A percentile compares a stretch with the other conserved stretches of the same genome.
These are phyloP conservation scores for Nasturtium officinale DNA, from an alignment of 345 rosid species.

Conservation along the genomic window DNA sequence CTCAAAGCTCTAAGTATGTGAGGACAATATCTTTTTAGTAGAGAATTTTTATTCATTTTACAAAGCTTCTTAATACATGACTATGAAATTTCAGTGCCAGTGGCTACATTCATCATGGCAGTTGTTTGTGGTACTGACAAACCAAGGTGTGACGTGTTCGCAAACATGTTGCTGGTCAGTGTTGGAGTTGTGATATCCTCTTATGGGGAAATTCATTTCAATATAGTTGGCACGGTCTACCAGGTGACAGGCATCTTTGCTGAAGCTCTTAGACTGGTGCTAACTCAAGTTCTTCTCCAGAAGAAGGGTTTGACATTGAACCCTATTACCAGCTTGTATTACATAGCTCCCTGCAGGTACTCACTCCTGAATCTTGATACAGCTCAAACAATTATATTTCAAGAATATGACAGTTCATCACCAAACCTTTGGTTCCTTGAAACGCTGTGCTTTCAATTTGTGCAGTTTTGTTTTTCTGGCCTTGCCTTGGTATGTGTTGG, in stretches of 20 bases:
- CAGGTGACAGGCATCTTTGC: slow-evolving; percentile 97
- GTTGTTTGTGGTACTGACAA: slow-evolving; percentile 92
- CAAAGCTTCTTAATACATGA: slow-evolving; percentile 35
- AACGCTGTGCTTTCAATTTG: slow-evolving; percentile 3
- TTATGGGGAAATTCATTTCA: slow-evolving; percentile 94
- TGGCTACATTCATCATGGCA: slow-evolving; percentile 86
- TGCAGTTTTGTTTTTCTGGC: slow-evolving; percentile 93
- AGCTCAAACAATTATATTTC: neutral
- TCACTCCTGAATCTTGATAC: neutral
- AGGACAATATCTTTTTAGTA: slow-evolving; percentile 15
- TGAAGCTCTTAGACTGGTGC: slow-evolving; percentile 95
- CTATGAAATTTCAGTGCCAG: slow-evolving; percentile 81
- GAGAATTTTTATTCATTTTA: slow-evolving; percentile 16
- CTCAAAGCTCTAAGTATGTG: slow-evolving; percentile 94
- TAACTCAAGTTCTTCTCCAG: slow-evolving; percentile 94
- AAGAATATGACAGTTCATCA: neutral
- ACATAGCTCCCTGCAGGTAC: slow-evolving; percentile 99
- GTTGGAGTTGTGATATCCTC: slow-evolving; percentile 93
- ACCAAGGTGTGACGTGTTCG: slow-evolving; percentile 87
- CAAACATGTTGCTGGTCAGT: slow-evolving; percentile 94
- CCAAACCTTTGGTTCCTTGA: slow-evolving; percentile 10
- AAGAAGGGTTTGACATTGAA: slow-evolving; percentile 88
- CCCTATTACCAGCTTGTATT: slow-evolving; percentile 93
- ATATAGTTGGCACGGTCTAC: slow-evolving; percentile 85
- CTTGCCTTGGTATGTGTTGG: slow-evolving; percentile 89